phyloP scores from a whole-genome alignment of 2,329 filamentous ascomycete genomes.

The Rachicladosporium sp. region DNA sequence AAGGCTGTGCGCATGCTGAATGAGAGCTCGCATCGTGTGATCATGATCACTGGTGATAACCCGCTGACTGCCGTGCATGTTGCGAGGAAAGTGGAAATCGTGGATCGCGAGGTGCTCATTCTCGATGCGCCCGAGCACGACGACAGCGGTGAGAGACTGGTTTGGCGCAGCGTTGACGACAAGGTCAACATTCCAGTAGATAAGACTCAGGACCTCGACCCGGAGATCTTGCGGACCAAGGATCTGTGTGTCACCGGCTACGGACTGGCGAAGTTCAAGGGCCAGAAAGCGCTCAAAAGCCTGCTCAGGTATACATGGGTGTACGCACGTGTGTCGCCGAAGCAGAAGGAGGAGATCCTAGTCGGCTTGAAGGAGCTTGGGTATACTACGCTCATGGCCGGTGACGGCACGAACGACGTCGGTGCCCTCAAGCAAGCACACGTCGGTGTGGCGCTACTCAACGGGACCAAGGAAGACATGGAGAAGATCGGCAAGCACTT shows the following conservation, averaged over 20 bases:
- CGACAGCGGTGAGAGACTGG: conserved; percentile 62
- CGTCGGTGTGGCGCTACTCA: conserved; percentile 88
- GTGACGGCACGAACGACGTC: conserved; percentile 96
- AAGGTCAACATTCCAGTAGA: conserved; percentile 77
- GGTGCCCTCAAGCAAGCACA: conserved; percentile 96
- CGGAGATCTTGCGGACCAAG: conserved; percentile 68
- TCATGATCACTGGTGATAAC: conserved; percentile 99
- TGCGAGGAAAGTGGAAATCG: conserved; percentile 89
- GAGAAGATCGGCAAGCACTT: conserved; percentile 85
- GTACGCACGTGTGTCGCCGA: conserved; percentile 93
- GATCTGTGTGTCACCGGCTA: conserved; percentile 95
- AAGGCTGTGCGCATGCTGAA: conserved; percentile 93
- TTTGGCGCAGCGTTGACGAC: conserved; percentile 94
- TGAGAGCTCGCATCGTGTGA: conserved; percentile 93
- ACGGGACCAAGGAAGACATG: conserved; percentile 84
- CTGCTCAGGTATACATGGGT: conserved; percentile 90
- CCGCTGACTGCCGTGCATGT: conserved; percentile 93
- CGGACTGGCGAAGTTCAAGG: conserved; percentile 78
- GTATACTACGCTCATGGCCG: conserved; percentile 97
- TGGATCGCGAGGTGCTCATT: conserved; percentile 89
- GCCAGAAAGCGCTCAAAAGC: conserved; percentile 60
- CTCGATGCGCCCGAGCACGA: conserved; percentile 90
- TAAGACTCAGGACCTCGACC: conserved; percentile 65
- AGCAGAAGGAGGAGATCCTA: conserved; percentile 98
- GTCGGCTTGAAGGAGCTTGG: conserved; percentile 90